Conservation (phyloP, 306 rosid genomes). For the Datisca glomerata region DNA sequence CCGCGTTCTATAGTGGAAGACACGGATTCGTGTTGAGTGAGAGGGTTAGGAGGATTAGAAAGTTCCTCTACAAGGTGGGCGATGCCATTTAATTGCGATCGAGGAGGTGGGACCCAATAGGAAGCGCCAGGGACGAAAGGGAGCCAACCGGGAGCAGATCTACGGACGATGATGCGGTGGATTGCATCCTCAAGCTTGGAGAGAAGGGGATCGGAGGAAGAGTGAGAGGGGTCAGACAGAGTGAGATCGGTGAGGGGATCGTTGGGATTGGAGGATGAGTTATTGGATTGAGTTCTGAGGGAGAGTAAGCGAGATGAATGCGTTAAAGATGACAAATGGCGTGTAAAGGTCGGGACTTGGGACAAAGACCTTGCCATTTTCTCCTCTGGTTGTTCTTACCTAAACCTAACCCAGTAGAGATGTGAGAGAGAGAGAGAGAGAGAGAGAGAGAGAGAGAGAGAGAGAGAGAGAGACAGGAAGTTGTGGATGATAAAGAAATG, state of each 20-base stretch:
- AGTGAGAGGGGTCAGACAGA: conserved; percentile 17
- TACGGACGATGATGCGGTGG: conserved; percentile 46
- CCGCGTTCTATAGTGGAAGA: conserved; percentile 32
- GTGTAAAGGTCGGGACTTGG: conserved; percentile 16
- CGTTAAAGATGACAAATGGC: conserved; percentile 4
- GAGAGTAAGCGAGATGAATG: conserved; percentile 17
- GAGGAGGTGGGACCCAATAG: conserved; percentile 54
- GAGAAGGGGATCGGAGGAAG: conserved; percentile 37
- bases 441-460: conserved; percentile 16
- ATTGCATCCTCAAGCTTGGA: conserved; percentile 61
- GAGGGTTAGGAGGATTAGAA: conserved; percentile 43
- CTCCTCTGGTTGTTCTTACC: too few species aligned
- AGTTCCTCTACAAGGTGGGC: conserved; percentile 35
- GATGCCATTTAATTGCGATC: conserved; percentile 27
- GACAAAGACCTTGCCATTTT: conserved; percentile 34
- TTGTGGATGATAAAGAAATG: neutral
- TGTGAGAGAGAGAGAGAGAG: too few species aligned
- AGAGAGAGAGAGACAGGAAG: neutral
- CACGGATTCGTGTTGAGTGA: conserved; percentile 41
- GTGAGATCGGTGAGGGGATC: conserved; percentile 13
- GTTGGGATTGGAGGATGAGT: conserved; percentile 20
- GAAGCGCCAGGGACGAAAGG: conserved; percentile 51
- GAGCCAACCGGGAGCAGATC: conserved; percentile 60
- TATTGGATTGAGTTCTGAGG: conserved; percentile 38
- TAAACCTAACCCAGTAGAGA: too few species aligned